Evolutionary conservation across 495 filamentous ascomycete genomes (phyloP), one percentile per base, ranked within the genome.

Genomic region (Trichoderma reesei): DNA sequence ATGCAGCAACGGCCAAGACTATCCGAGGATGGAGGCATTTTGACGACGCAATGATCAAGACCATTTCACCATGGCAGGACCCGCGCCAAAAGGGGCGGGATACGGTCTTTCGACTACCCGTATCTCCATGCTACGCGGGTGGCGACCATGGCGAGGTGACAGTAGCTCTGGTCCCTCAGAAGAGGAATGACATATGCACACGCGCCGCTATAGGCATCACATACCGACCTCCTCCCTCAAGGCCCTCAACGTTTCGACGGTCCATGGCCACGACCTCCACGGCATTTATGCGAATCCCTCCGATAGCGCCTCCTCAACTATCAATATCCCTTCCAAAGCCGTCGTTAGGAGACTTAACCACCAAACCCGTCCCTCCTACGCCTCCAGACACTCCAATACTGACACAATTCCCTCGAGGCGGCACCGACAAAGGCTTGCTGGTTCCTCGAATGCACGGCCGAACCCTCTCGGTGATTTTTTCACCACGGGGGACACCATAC

Each of bases 161-260:
- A 16, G 76, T 90, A 10, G 79, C 86, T 5, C 85, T 82, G 67
- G 79, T 91, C 37, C 76, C 84, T 3, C 82, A 86, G 41, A 84
- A 82, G 69, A 68, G 77, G 51, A 86, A 90, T 68, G 60, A 88
- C 3, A 79, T 81, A 0, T 81, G 83, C 26, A 67, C 89, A 1
- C 87, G 90, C 68, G 82, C 80, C 10, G 88, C 87, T 5, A 78
- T 90, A 56, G 86, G 85, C 41, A 88, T 90, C 36, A 90, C 86
- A 1, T 90, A 90, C 69, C 78, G 81, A 31, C 78, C 87, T 31
- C 85, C 85, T 0, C 11, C 69, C 65, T 20, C 20, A 20, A 31
- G 20, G 6, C 60, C 67, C 0, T 20, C 20, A 8, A 6, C 26
- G 3, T 62, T 36, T 20, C 5, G 61, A 3, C 26, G 34, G n/a